Evolutionary conservation across 2,329 filamentous ascomycete genomes (phyloP), one percentile per base, ranked within the genome.

Genomic region (Dothideomycetes sp.): DNA sequence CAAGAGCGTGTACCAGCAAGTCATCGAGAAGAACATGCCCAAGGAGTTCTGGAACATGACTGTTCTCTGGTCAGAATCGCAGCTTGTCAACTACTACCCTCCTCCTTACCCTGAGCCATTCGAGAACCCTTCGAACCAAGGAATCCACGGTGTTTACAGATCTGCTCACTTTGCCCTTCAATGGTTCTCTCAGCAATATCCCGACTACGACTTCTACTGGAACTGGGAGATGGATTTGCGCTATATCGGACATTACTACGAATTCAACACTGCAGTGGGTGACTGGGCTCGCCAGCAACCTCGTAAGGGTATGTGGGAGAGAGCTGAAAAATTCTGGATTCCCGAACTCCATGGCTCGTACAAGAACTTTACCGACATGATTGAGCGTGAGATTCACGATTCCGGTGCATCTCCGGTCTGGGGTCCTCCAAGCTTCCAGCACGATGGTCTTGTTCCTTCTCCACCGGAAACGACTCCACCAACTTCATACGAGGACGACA

Each of bases 201-300:
- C 62, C 12, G 67, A 71, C 47, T 71, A 71, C 47, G 68, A 71
- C 49, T 69, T 65, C 45, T 68, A 65, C 60, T 91, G 85, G 84
- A 89, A 89, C 61, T 89, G 84, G 84, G 86, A 93, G 58, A 85
- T 93, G 76, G 85, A 93, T 58, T 73, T 84, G 29, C 76, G 85
- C 30, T 81, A 83, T 53, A 82, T 77, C 0, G 85, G 85, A 7
- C 84, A 91, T 52, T 82, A 88, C 64, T 89, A 88, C 60, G 82
- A 91, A 53, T 75, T 91, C 50, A 75, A 86, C 46, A 74, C 77
- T 52, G 76, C 76, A 48, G 63, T 88, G 8, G 65, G 67, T 18
- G 63, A 72, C 5, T 85, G 84, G 63, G 74, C 74, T 18, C 73
- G 71, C 58, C 71, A 70, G 46, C 81, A 85, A 58, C 82, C 82